Evolutionary conservation across 768 basidiomycete genomes (phyloP).

Genomic region (Podaxis mareebaensis): DNA sequence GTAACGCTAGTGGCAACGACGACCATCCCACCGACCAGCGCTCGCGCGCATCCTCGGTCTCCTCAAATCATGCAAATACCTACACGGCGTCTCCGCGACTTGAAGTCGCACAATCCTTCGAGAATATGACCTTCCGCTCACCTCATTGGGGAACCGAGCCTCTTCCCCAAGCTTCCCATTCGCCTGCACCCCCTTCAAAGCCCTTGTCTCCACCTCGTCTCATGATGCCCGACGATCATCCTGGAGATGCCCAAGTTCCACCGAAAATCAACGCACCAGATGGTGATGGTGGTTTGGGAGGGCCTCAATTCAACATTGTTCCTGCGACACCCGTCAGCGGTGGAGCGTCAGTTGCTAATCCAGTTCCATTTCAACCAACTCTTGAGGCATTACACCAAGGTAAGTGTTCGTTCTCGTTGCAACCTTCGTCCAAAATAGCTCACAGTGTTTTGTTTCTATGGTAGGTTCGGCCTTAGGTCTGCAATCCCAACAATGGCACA

Average conservation of each 20-base stretch:
- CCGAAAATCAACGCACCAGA: constrained; percentile 46
- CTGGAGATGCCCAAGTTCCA: constrained; percentile 22
- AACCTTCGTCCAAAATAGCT: neutral
- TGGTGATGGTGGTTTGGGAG: constrained; percentile 36
- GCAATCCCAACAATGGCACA: constrained; percentile 16
- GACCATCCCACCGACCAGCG: constrained; percentile 46
- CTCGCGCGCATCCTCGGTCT: constrained; percentile 68
- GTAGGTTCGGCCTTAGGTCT: constrained; percentile 9
- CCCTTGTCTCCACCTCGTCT: constrained; percentile 64
- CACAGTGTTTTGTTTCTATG: constrained; percentile 13
- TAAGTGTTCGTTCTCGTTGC: constrained; percentile 31
- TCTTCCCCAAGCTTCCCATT: constrained; percentile 37
- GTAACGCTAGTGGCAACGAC: constrained; percentile 44
- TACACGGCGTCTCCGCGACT: constrained; percentile 53
- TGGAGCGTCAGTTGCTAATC: constrained; percentile 45
- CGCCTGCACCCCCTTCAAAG: constrained; percentile 37
- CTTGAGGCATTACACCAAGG: constrained; percentile 54
- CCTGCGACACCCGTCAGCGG: constrained; percentile 81
- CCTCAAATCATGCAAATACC: constrained; percentile 51
- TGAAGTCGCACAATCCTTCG: constrained; percentile 59
- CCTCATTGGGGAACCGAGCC: constrained; percentile 56
- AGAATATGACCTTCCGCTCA: constrained; percentile 64
- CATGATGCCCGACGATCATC: constrained; percentile 50
- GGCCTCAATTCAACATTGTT: constrained; percentile 75
- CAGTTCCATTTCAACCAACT: constrained; percentile 52